A percentile compares a stretch with the other conserved stretches of the same genome.
Evolutionary conservation across 169 alveolate species (phyloP).

Genomic region (Plasmodium knowlesi): DNA sequence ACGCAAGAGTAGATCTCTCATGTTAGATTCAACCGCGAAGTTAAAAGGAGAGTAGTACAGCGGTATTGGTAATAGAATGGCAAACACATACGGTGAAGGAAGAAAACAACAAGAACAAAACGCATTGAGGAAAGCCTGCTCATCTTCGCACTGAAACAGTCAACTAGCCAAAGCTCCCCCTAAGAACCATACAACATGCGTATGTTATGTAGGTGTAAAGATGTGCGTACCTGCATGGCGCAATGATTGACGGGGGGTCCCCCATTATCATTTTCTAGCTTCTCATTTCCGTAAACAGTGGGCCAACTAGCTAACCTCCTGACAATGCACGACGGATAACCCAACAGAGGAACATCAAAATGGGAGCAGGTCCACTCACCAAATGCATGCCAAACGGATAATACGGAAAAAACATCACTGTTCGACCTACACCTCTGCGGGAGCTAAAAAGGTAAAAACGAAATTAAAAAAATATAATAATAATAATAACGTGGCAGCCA

Average conservation of each 20-base stretch:
- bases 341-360: neutral
- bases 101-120: neutral
- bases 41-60: neutral
- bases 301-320: neutral
- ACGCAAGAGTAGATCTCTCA: neutral
- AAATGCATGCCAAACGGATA: neutral
- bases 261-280: neutral
- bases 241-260: neutral
- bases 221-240: neutral
- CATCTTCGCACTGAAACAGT: neutral
- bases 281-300: neutral
- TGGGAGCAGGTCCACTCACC: neutral
- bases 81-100: neutral
- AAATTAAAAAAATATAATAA: neutral
- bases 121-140: neutral
- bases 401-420: neutral
- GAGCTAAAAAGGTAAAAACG: neutral
- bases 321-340: neutral
- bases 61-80: neutral
- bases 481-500: neutral
- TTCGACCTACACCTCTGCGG: neutral
- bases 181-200: neutral
- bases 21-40: neutral
- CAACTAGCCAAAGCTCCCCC: neutral
- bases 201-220: neutral